phyloP scores from a whole-genome alignment of 2,329 filamentous ascomycete species.

The Diaporthe sp. region DNA sequence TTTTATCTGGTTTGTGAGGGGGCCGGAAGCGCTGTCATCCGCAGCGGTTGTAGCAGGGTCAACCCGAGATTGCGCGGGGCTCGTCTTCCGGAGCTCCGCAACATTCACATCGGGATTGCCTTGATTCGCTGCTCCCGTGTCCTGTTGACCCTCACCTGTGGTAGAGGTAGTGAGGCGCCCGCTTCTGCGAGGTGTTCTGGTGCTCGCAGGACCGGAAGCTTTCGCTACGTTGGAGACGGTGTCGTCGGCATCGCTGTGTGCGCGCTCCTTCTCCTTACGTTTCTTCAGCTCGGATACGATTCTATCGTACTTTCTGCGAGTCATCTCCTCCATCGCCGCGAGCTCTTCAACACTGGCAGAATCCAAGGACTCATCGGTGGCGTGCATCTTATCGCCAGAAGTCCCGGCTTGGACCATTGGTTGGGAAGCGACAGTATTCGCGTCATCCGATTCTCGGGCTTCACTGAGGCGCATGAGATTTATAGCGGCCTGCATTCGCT shows the following conservation, averaged over 20 bases:
- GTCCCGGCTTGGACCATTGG: background rate
- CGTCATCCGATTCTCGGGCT: background rate
- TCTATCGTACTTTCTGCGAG: conserved; percentile 16
- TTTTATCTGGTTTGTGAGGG: background rate
- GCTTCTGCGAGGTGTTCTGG: background rate
- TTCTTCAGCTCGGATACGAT: conserved; percentile 23
- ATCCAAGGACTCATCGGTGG: conserved; percentile 3
- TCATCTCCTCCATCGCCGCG: conserved; percentile 15
- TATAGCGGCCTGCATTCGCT: conserved; percentile 10
- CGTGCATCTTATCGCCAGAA: background rate
- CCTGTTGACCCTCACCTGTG: background rate
- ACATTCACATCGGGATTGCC: background rate
- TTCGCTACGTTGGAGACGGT: background rate
- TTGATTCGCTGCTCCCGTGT: background rate
- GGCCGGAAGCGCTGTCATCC: background rate
- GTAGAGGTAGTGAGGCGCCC: background rate
- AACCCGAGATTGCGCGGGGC: background rate
- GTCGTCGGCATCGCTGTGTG: background rate
- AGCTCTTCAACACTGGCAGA: conserved; percentile 22
- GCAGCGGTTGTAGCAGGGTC: background rate
- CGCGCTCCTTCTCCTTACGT: background rate
- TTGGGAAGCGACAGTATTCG: background rate
- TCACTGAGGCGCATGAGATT: conserved; percentile 6
- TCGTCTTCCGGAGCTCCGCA: background rate
- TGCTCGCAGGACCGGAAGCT: background rate